Conservation (phyloP, 352 stramenopile species). For the Globisporangium orthogonon region DNA sequence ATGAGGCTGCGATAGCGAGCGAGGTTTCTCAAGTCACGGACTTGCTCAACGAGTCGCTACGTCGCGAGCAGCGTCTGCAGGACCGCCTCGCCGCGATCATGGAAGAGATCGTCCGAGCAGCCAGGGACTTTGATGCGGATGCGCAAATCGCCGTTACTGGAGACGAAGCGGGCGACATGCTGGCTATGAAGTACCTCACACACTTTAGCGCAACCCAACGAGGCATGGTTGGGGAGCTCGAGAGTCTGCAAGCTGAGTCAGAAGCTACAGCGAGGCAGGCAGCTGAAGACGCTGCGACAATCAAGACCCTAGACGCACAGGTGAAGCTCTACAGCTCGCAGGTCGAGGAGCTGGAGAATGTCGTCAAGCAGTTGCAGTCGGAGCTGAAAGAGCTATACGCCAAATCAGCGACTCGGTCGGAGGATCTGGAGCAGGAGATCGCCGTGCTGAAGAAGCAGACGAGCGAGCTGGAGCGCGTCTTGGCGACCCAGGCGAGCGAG, state of each 20-base stretch:
- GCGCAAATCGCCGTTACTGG: constrained; percentile 12
- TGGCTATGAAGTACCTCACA: constrained; percentile 24
- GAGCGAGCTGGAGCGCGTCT: constrained; percentile 27
- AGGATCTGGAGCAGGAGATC: constrained; percentile 46
- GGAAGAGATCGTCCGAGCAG: constrained; percentile 30
- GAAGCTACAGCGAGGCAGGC: constrained; percentile 33
- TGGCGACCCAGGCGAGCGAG: constrained; percentile 29
- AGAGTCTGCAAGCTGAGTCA: constrained; percentile 39
- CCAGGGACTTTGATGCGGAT: constrained; percentile 15
- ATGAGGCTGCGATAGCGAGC: constrained; percentile 15
- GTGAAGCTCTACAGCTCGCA: constrained; percentile 33
- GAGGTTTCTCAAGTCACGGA: constrained; percentile 28
- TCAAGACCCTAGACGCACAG: constrained; percentile 30
- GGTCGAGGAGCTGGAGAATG: constrained; percentile 37
- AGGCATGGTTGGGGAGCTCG: constrained; percentile 27
- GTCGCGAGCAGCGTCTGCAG: constrained; percentile 42
- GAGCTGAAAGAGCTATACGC: constrained; percentile 49
- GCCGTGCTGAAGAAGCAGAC: constrained; percentile 30
- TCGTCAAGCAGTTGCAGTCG: constrained; percentile 28
- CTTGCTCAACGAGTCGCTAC: constrained; percentile 30
- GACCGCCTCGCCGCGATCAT: constrained; percentile 33
- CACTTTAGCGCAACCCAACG: constrained; percentile 31
- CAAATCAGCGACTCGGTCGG: constrained; percentile 26
- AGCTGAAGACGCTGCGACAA: constrained; percentile 21
- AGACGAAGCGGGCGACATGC: constrained; percentile 17